Conservation (phyloP, 345 rosid species). For the rapeseed (Brassica napus) region Da-Ae NC_063440.1:10049501-10050000, state of each 20-base stretch:
- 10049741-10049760: conserved; percentile 71
- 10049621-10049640: conserved; percentile 3
- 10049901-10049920: conserved; percentile 63
- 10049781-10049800: conserved; percentile 78
- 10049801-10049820: conserved; percentile 93
- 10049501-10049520: conserved; percentile 58
- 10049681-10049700: conserved; percentile 9
- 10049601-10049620: background rate
- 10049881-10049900: conserved; percentile 20
- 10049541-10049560: conserved; percentile 62
- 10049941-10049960: conserved; percentile 86
- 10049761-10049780: conserved; percentile 64
- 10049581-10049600: conserved; percentile 4
- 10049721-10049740: background rate
- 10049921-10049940: conserved; percentile 94
- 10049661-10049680: background rate
- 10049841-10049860: conserved; percentile 2
- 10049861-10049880: conserved; percentile 8
- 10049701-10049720: background rate
- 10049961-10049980: conserved; percentile 87
- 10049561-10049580: conserved; percentile 49
- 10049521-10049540: conserved; percentile 66
- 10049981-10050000: conserved; percentile 96
- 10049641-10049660: conserved; percentile 1
- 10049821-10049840: conserved; percentile 52